Conservation (phyloP, 2,329 filamentous ascomycete species). For the Paraphaeosphaeria sporulosa region DNA sequence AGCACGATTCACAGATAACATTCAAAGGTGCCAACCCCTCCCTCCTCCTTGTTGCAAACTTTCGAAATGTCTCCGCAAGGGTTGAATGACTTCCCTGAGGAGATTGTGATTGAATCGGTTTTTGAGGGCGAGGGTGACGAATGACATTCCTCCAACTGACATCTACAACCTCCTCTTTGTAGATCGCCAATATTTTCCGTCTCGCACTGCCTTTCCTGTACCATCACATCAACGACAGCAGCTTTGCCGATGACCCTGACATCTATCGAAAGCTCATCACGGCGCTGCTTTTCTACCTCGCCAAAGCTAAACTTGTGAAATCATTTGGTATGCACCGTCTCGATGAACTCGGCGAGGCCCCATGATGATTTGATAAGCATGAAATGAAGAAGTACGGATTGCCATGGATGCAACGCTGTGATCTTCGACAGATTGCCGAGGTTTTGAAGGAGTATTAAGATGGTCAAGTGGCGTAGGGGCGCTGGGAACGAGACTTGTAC, state of each 20-base stretch:
- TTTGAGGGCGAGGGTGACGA: not conserved
- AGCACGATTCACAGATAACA: not conserved
- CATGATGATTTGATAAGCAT: not conserved
- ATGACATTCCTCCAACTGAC: too few species aligned
- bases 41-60: not conserved
- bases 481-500: not conserved
- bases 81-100: not conserved
- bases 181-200: not conserved
- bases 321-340: not conserved
- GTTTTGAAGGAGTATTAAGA: not conserved
- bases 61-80: not conserved
- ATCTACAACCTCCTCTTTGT: not conserved
- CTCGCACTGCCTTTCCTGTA: not conserved
- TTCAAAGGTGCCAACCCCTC: not conserved
- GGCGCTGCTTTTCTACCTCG: not conserved
- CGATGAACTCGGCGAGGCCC: not conserved
- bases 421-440: not conserved
- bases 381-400: not conserved
- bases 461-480: too few species aligned
- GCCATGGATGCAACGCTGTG: not conserved
- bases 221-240: not conserved
- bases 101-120: not conserved
- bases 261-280: not conserved
- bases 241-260: not conserved
- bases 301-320: not conserved